Conservation (phyloP, 208 protist species). For the Angomonas deanei region DNA sequence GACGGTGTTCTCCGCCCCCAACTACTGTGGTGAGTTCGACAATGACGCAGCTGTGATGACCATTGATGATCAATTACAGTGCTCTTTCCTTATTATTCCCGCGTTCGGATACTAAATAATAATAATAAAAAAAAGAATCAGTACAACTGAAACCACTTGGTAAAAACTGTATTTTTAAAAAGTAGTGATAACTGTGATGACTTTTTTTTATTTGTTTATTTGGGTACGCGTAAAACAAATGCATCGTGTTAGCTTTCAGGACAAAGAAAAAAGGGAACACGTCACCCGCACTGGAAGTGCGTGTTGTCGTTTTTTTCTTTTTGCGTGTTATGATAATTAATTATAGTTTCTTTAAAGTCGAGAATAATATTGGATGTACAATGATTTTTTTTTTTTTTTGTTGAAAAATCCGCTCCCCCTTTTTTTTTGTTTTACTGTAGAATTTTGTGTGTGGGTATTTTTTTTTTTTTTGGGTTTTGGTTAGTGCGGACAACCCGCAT, state of each 20-base stretch:
- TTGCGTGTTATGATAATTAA: too few species aligned
- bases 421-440: conserved; percentile 4
- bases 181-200: too few species aligned
- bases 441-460: not conserved
- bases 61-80: conserved; percentile 97
- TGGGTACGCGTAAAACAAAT: too few species aligned
- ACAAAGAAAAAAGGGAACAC: too few species aligned
- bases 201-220: too few species aligned
- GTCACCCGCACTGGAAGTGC: too few species aligned
- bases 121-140: not conserved
- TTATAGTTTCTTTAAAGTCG: too few species aligned
- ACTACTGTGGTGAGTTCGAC: conserved; percentile 99
- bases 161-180: too few species aligned
- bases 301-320: too few species aligned
- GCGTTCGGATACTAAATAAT: not conserved
- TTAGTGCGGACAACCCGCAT: not conserved
- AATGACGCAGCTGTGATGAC: conserved; percentile 96
- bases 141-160: not conserved
- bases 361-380: too few species aligned
- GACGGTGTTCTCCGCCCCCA: conserved; percentile 99
- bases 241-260: too few species aligned
- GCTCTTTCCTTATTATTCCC: conserved; percentile 95
- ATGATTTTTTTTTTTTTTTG: too few species aligned
- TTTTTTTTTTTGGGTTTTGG: conserved; percentile 8
- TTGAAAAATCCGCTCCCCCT: not conserved